phyloP scores from a whole-genome alignment of 345 rosid genomes.

The Aquilaria yunnanensis region DNA sequence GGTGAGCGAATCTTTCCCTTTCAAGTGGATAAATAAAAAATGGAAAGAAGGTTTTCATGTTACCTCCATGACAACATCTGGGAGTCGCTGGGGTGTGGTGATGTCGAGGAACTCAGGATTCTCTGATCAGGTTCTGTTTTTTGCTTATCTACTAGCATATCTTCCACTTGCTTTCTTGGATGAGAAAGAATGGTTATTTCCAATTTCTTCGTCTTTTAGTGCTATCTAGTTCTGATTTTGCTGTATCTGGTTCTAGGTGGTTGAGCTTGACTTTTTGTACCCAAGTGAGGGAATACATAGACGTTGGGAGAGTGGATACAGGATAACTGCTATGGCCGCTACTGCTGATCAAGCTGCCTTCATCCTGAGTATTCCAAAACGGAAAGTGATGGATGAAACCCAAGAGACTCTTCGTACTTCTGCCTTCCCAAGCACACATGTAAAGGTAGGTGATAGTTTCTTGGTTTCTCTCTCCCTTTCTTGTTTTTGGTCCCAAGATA shows the following conservation, averaged over 20 bases:
- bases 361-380: conserved; percentile 78
- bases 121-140: conserved; percentile 63
- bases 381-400: conserved; percentile 83
- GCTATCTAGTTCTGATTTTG: conserved; percentile 10
- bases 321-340: conserved; percentile 94
- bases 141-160: neutral
- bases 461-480: neutral
- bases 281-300: conserved; percentile 95
- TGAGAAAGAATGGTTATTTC: neutral
- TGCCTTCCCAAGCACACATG: conserved; percentile 95
- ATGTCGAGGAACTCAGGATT: conserved; percentile 93
- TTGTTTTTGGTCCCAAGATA: too few species aligned
- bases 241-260: conserved; percentile 45
- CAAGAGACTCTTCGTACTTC: conserved; percentile 96
- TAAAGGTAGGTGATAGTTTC: conserved; percentile 44
- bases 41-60: conserved; percentile 99
- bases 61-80: conserved; percentile 95
- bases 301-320: conserved; percentile 87
- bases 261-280: conserved; percentile 90
- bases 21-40: conserved; percentile 96
- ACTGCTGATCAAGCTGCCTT: conserved; percentile 92
- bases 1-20: conserved; percentile 97
- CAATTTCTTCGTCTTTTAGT: neutral
- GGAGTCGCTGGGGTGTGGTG: conserved; percentile 91
- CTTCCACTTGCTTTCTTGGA: neutral